Evolutionary conservation across 805 yeast genomes (phyloP), one percentile per base, ranked within the genome.

Genomic region (Pichia ethanolica): DNA sequence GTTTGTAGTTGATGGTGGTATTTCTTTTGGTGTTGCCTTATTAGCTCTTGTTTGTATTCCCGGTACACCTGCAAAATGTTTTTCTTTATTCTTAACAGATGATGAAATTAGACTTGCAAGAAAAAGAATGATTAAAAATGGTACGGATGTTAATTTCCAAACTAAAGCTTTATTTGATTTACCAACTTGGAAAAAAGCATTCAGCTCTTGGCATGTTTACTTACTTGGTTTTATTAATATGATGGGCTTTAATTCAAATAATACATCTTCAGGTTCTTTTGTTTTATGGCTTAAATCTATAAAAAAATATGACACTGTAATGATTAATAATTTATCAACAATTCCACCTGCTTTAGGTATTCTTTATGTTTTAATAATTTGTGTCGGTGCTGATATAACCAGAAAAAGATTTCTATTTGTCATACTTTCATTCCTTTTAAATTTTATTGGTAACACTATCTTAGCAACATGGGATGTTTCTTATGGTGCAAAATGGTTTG

Each of bases 161-260:
- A 53, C 67, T 50, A 53, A 62, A 58, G 36, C 55, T 53, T 40
- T 74, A 58, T 72, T 75, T 50, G 71, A 73, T 54, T 52, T 58
- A 50, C 60, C 69, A 8, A 65, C 72, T 27, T 83, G 88, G 87
- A 71, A 68, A 44, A 67, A 69, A 20, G 73, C 81, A 20, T 64
- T 82, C 44, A 62, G 72, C 4, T 69, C 76, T 34, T 81, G 86
- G 85, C 79, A 80, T 45, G 71, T 84, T 51, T 82, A 81, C 65
- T 72, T 79, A 2, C 61, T 83, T 32, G 64, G 75, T 7, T 63
- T 79, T 7, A 77, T 79, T 66, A 77, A 79, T 56, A 71, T 79
- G 36, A 70, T 81, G 56, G 78, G 83, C 47, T 80, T 82, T 81
- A 82, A 82, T 65, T 77, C 78, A 59, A 75, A 75, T 61, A 80